Percentiles rank a stretch among this genome's conserved stretches.
Conservation (phyloP, 2,329 filamentous ascomycete genomes). For the Talaromyces sp. region DNA sequence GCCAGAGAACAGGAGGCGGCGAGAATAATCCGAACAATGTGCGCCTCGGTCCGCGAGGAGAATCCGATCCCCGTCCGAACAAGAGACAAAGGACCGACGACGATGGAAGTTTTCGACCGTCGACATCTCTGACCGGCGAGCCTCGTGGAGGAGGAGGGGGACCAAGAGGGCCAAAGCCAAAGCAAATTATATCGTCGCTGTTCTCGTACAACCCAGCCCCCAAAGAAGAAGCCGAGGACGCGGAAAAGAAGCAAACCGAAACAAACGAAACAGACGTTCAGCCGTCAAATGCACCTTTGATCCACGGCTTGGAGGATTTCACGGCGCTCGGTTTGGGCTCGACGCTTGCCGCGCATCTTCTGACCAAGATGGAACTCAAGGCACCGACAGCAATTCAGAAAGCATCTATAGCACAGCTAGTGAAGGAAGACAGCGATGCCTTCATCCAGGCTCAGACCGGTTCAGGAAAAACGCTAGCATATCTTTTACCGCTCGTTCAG, state of each 20-base stretch:
- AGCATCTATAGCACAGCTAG: slow-evolving; percentile 72
- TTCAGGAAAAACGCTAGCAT: slow-evolving; percentile 96
- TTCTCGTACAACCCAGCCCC: slow-evolving; percentile 84
- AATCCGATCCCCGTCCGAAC: slow-evolving; percentile 16
- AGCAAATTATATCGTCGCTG: slow-evolving; percentile 77
- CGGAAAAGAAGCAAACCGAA: slow-evolving; percentile 15
- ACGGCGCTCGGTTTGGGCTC: slow-evolving; percentile 77
- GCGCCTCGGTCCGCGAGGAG: slow-evolving; percentile 15
- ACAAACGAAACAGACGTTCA: slow-evolving; percentile 46
- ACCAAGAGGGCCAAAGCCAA: slow-evolving; percentile 23
- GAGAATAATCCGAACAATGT: slow-evolving; percentile 29
- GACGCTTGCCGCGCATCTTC: slow-evolving; percentile 72
- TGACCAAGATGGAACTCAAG: slow-evolving; percentile 79
- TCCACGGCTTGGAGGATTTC: slow-evolving; percentile 78
- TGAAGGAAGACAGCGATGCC: slow-evolving; percentile 77
- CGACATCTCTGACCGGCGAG: slow-evolving; percentile 9
- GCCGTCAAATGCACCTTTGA: slow-evolving; percentile 85
- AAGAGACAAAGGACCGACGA: slow-evolving; percentile 38
- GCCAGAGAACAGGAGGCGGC: not conserved
- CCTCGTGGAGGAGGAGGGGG: slow-evolving; percentile 3
- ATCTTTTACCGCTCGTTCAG: slow-evolving; percentile 86
- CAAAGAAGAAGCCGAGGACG: slow-evolving; percentile 52
- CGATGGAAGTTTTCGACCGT: slow-evolving; percentile 29
- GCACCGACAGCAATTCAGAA: slow-evolving; percentile 93
- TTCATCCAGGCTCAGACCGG: slow-evolving; percentile 97